Evolutionary conservation across 2,329 filamentous ascomycete species (phyloP), one percentile per base, ranked within the genome.

Genomic region (Colletotrichum spinosum): DNA sequence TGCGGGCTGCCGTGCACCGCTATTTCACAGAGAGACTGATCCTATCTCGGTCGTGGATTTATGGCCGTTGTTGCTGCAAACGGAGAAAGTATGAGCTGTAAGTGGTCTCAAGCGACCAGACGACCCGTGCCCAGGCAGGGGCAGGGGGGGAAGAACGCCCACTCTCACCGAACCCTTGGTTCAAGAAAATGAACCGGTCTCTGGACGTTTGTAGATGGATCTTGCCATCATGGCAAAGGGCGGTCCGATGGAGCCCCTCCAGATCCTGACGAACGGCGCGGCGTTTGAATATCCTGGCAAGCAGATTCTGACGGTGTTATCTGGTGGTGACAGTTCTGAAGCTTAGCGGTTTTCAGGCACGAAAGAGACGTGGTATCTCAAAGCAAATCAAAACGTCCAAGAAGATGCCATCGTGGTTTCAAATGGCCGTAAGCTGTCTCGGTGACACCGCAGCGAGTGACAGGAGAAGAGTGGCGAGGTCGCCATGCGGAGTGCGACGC

Each of bases 1-100:
- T 80, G 80, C 78, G 73, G 73, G 70, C 69, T 73, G 70, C 79
- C 79, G 79, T 37, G 62, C 58, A 62, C 62, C 62, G 62, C 57
- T 65, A 52, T n/a, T 62, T 62, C 44, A 35, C 34, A 49, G 11
- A 61, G 34, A 45, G 34, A 34, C 42, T 13, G 15, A 53, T 7
- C 15, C 37, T 34, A 52, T 55, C 37, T 46, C 46, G 58, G 58
- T n/a, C 37, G 58, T 37, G 52, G 42, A 17, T 46, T 35, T 33
- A 25, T 42, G 58, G 41, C 41, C 59, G 38, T 25, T 13, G 58
- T n/a, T 4, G 12, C 48, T 65, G 41, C 62, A 65, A 65, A 65
- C 62, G 58, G 52, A 55, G 41, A 8, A 48, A 12, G 37, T 53
- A 42, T 42, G 41, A 52, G 51, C 25, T 56, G 48, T 33, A 25